phyloP scores from a whole-genome alignment of 331 rosid species.

The Arachis monticola region DNA sequence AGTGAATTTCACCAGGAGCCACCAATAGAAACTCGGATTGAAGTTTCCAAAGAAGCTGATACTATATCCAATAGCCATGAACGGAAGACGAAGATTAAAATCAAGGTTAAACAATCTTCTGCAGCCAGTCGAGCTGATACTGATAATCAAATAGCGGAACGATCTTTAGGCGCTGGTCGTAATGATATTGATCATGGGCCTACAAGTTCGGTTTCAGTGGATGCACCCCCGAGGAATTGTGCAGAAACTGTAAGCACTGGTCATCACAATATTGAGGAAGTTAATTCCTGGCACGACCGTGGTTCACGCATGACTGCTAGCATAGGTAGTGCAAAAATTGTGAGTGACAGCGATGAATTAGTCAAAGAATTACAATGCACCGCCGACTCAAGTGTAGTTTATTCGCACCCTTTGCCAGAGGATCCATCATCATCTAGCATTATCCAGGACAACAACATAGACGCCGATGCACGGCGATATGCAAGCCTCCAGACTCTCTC shows the following conservation, averaged over 20 bases:
- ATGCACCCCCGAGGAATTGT: constrained; percentile 83
- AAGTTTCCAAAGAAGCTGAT: constrained; percentile 64
- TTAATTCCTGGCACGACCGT: constrained; percentile 72
- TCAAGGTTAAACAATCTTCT: constrained; percentile 83
- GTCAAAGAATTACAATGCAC: constrained; percentile 93
- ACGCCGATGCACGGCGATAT: constrained; percentile 73
- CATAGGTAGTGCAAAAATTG: constrained; percentile 83
- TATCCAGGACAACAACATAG: constrained; percentile 73
- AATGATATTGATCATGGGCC: constrained; percentile 69
- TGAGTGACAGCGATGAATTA: constrained; percentile 70
- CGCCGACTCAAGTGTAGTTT: constrained; percentile 87
- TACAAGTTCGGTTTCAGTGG: constrained; percentile 93
- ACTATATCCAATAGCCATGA: constrained; percentile 69
- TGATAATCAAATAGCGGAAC: constrained; percentile 72
- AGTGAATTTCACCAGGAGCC: background rate
- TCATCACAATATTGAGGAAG: constrained; percentile 78
- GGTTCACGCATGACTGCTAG: constrained; percentile 96
- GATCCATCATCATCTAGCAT: constrained; percentile 79
- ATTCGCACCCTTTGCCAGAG: constrained; percentile 57
- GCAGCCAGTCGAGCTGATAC: constrained; percentile 83
- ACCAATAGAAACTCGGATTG: constrained; percentile 45
- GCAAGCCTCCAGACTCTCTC: constrained; percentile 90
- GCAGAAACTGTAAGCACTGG: constrained; percentile 60
- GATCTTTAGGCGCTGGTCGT: constrained; percentile 69
- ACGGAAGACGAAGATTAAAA: constrained; percentile 68